These are phyloP conservation scores for Kwoniella botswanensis DNA, from an alignment of 768 basidiomycete genomes.

Conservation along the genomic window DNA sequence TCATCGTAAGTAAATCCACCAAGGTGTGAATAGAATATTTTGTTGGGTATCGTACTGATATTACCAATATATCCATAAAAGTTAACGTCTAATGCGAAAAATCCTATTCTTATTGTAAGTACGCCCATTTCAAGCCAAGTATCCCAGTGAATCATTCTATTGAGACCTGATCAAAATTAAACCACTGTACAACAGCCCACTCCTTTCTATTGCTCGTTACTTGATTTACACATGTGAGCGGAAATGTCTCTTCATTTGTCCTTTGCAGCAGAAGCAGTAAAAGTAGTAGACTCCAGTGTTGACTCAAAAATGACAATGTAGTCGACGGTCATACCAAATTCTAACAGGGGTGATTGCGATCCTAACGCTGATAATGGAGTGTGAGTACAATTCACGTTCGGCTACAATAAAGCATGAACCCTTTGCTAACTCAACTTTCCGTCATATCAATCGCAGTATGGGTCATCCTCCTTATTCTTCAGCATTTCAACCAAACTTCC, in stretches of 20 bases:
- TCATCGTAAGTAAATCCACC: slow-evolving; percentile 4
- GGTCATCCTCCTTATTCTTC: slow-evolving; percentile 9
- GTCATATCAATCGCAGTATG: slow-evolving; percentile 10
- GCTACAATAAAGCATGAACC: neutral
- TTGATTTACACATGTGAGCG: slow-evolving; percentile 15
- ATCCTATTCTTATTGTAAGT: slow-evolving; percentile 15
- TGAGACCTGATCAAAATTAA: neutral
- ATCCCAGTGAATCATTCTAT: neutral
- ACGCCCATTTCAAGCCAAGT: neutral
- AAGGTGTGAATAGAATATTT: neutral
- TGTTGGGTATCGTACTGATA: neutral
- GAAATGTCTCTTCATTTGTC: neutral
- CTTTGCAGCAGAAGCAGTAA: too few relatives aligned
- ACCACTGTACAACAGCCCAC: slow-evolving; percentile 3
- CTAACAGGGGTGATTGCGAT: slow-evolving; percentile 18
- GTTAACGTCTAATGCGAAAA: neutral
- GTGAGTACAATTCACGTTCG: neutral
- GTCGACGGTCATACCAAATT: slow-evolving; percentile 19
- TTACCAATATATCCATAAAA: neutral
- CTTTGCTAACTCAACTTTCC: too few relatives aligned
- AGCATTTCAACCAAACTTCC: slow-evolving; percentile 14
- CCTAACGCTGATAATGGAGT: slow-evolving; percentile 16
- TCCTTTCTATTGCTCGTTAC: slow-evolving; percentile 22
- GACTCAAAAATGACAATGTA: neutral
- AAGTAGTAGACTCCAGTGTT: too few relatives aligned